phyloP scores from a whole-genome alignment of 495 filamentous ascomycete genomes.

The Xanthoparmelia taractica region DNA sequence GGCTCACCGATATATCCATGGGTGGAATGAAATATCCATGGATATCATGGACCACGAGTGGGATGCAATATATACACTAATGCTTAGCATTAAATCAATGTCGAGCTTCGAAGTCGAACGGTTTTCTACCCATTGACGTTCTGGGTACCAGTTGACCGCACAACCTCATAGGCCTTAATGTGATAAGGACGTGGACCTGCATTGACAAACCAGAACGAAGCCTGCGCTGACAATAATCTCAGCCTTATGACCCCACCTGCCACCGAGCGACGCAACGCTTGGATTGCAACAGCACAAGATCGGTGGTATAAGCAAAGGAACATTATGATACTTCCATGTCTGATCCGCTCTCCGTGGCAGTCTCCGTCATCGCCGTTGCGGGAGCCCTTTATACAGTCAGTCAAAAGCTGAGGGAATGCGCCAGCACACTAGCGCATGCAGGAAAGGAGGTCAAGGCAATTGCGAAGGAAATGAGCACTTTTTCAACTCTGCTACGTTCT shows the following conservation, averaged over 20 bases:
- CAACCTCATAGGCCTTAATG: background rate
- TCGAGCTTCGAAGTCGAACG: background rate
- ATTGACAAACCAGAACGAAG: background rate
- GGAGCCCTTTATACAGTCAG: background rate
- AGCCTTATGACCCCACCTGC: background rate
- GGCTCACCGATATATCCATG: too few relatives aligned
- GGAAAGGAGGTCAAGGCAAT: background rate
- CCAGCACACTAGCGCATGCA: background rate
- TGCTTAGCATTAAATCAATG: too few relatives aligned
- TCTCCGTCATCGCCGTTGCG: background rate
- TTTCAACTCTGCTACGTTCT: background rate
- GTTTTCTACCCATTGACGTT: background rate
- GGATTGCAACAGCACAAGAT: background rate
- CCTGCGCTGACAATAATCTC: background rate
- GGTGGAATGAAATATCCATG: too few relatives aligned
- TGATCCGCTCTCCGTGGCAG: background rate
- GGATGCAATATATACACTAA: too few relatives aligned
- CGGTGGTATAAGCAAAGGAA: background rate
- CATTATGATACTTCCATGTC: background rate
- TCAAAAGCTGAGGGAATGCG: background rate
- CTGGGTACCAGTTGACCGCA: background rate
- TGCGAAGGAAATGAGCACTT: background rate
- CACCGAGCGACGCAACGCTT: background rate
- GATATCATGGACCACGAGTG: too few relatives aligned
- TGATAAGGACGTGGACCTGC: background rate